Evolutionary conservation across 352 stramenopile species (phyloP), one percentile per base, ranked within the genome.

Genomic region (Phytophthora ohioensis): DNA sequence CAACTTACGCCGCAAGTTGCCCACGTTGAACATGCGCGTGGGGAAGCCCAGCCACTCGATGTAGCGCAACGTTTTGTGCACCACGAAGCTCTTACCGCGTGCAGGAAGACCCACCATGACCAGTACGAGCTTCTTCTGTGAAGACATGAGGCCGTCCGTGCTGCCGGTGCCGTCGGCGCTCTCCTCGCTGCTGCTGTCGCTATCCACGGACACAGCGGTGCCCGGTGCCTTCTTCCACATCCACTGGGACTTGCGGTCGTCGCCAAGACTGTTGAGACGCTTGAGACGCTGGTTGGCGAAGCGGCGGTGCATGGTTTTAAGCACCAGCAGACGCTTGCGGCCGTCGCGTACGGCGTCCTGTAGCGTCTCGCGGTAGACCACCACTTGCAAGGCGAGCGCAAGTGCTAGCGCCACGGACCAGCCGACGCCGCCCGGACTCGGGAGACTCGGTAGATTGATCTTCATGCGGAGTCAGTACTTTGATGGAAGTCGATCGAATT

Each of bases 1-100:
- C 27, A 90, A 65, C 74, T 93, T 78, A 17, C 96, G 91, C 5
- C 96, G 91, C 73, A 98, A 91, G 58, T 97, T 94, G 64, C 96
- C 96, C 9, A 98, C 96, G 66, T 99, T 99, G 69, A 99, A 99
- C 52, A 98, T 96, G 67, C 91, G 91, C 54, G 91, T 98, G 36
- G 90, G 81, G 38, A 87, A 91, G 7, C 95, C 94, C 30, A 96
- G 73, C 95, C 95, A 99, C 64, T 93, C 88, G n/a, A 98, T 88
- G 76, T 98, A 98, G 47, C 89, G 88, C 59, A 92, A 82, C 5
- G 97, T 80, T 73, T 98, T 98, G 57, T 97, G 88, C 67, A 97
- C 90, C 35, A 99, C 94, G 69, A 99, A 99, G 59, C 91, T 98
- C 88, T 99, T 99, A 68, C 96, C 96, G 51, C 96, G 88, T 39